These are phyloP conservation scores for Arthrobotrys megalospora DNA, from an alignment of 2,329 filamentous ascomycete genomes.

Conservation along the genomic window DNA sequence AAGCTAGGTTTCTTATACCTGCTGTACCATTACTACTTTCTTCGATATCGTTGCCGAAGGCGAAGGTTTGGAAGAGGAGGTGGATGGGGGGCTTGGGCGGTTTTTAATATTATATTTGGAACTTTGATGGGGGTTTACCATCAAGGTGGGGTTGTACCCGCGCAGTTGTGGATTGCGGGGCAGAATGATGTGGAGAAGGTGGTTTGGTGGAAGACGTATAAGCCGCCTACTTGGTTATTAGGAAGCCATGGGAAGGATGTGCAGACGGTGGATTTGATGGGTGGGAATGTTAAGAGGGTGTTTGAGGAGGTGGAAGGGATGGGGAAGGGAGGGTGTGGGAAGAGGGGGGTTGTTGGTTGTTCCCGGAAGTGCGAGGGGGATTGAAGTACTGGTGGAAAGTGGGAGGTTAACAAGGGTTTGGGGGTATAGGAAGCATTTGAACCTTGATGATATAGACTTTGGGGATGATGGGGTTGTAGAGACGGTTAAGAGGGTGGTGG, in stretches of 20 bases:
- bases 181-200: conserved; percentile 67
- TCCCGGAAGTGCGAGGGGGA: conserved; percentile 68
- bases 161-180: conserved; percentile 69
- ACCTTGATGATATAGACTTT: conserved; percentile 72
- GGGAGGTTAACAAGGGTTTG: conserved; percentile 66
- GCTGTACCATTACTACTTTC: conserved; percentile 71
- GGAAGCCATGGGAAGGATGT: conserved; percentile 66
- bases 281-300: conserved; percentile 68
- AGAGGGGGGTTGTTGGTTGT: conserved; percentile 66
- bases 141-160: conserved; percentile 71
- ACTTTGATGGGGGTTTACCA: conserved; percentile 72
- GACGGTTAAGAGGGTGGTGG: conserved; percentile 69
- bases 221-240: conserved; percentile 71
- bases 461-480: conserved; percentile 69
- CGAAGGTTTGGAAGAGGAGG: conserved; percentile 64
- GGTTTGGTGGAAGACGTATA: conserved; percentile 74
- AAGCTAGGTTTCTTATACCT: conserved; percentile 72
- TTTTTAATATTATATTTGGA: conserved; percentile 71
- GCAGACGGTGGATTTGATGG: conserved; percentile 70
- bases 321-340: conserved; percentile 29
- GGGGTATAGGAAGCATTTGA: conserved; percentile 70
- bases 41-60: conserved; percentile 68
- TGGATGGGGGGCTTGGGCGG: conserved; percentile 69
- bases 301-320: conserved; percentile 66
- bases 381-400: conserved; percentile 65